Evolutionary conservation across 352 stramenopile genomes (phyloP).

Genomic region (Pythium brachiatum): DNA sequence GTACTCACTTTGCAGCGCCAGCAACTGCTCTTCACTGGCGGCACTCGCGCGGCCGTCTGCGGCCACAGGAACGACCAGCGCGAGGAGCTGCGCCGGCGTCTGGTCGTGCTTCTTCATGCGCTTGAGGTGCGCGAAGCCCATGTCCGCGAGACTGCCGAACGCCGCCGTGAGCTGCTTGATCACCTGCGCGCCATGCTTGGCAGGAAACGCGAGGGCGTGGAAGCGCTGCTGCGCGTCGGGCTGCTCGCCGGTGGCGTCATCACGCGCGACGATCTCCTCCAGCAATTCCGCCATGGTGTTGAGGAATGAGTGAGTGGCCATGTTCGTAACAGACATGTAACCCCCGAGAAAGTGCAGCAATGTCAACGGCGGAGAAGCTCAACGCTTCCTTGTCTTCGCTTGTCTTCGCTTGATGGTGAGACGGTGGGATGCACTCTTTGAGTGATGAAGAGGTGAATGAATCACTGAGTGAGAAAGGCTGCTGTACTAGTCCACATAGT

Average conservation of each 20-base stretch:
- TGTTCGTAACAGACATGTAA: slow-evolving; percentile 20
- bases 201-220: slow-evolving; percentile 66
- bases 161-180: slow-evolving; percentile 56
- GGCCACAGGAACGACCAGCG: slow-evolving; percentile 45
- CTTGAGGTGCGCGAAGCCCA: slow-evolving; percentile 80
- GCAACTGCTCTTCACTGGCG: slow-evolving; percentile 11
- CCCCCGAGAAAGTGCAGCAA: not conserved
- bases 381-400: too few species aligned
- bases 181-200: slow-evolving; percentile 50
- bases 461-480: not conserved
- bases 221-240: slow-evolving; percentile 64
- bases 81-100: slow-evolving; percentile 38
- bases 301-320: not conserved
- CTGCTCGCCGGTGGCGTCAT: slow-evolving; percentile 25
- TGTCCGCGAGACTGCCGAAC: slow-evolving; percentile 53
- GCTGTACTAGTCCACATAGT: not conserved
- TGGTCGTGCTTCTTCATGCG: slow-evolving; percentile 73
- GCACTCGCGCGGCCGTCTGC: not conserved
- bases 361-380: too few species aligned
- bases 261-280: slow-evolving; percentile 43
- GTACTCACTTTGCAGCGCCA: slow-evolving; percentile 35
- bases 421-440: too few species aligned
- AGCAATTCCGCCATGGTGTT: slow-evolving; percentile 19
- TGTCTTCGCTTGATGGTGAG: not conserved
- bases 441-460: not conserved